Base-by-base conservation (phyloP, 768 basidiomycete species). In the Trametes cinnabarina region DNA sequence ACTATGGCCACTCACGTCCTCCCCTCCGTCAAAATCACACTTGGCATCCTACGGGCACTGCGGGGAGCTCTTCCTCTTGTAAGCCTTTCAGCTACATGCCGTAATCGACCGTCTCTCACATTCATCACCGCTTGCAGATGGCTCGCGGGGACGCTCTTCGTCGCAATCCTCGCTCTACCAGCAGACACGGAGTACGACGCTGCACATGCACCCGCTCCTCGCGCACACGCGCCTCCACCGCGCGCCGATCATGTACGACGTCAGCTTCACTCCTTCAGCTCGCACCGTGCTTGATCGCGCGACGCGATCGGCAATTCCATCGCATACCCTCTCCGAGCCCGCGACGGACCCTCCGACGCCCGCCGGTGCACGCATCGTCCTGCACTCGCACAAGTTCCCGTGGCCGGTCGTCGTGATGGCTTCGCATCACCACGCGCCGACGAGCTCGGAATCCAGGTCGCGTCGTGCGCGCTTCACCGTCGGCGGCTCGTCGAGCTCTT, bases 171-270 rank as follows among this genome's bases (percentile, higher is more conserved):
- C 64, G 59, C 41, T 61, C 52, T 41, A 64, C 41, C 67, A 67
- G 62, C 64, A 77, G 64, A 62, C 67, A 23, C 68, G 64, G 53
- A 69, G 72, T 15, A 63, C 66, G 4, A 69, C 77, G 39, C 66
- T 83, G 23, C 79, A 83, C 65, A 83, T 87, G 79, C 86, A 87
- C 64, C 86, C 86, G 4, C 71, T 87, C 0, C 76, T 87, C 47
- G 82, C 85, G 3, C 76, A 78, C 49, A 81, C 80, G 25, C 78
- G 79, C 40, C 72, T 80, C 17, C 81, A 83, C 58, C 78, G 74
- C 56, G 82, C 86, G 2, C 85, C 86, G 28, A 83, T 88, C 54
- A 79, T 79, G 28, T 87, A 83, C 69, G 83, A 88, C 65, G 69
- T 84, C 19, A 74, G 72, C 1, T 82, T 76, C 61, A 76, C 83